Evolutionary conservation across 176 grass and related monocot genomes (phyloP), one percentile per base, ranked within the genome.

Genomic region (Carex kokanica): DNA sequence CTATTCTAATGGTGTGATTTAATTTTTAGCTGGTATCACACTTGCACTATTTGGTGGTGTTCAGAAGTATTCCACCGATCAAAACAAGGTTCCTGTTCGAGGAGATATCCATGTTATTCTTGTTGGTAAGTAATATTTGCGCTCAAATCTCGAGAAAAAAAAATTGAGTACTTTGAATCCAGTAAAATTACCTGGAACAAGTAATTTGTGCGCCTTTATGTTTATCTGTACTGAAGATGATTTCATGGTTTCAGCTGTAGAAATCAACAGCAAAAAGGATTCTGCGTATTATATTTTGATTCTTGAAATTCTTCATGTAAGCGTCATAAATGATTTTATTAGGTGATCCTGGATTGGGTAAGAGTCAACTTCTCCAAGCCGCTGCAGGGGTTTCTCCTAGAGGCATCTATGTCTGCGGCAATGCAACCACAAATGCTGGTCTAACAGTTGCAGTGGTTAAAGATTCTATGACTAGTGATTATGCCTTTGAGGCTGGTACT

Each of bases 401-500:
- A 83, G 95, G 95, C 83, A 94, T 98, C 81, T 98, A 98, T 85
- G 90, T 94, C 49, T 98, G 95, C 17, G 95, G 89, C 54, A 98
- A 98, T 87, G 93, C 90, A 71, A 98, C 95, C 16, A 98, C 92
- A 34, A 98, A 91, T 82, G 95, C 95, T 88, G 95, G 95, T 31
- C 86, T 98, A 84, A 98, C 95, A 34, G 95, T 98, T 87, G 95
- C 95, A 15, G 95, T 98, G 0, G 92, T 98, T 88, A 98, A 93
- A 90, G 92, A 98, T 93, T 91, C 95, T 84, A 88, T 98, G 90
- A 94, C 95, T 52, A 88, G 73, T 24, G 95, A 98, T 94, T 94
- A 93, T 93, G 92, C 90, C 79, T 98, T 98, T 88, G 95, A 98
- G 36, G 95, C 95, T 88, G 95, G 95, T 98, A 98, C 78, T 6